phyloP scores from a whole-genome alignment of 805 yeast species.

The Limtongia smithiae region DNA sequence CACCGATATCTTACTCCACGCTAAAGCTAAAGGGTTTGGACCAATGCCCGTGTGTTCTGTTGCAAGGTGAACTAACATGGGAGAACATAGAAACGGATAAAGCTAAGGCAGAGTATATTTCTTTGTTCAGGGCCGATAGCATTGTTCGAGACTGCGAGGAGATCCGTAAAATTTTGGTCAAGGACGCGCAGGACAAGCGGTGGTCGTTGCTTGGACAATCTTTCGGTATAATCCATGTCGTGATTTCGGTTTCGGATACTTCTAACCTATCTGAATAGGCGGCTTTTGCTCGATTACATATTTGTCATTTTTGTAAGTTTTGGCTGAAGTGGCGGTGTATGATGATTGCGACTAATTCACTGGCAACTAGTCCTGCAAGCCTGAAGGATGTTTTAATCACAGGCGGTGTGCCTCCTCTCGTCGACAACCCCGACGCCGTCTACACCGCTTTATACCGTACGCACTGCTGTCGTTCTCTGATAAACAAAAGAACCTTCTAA shows the following conservation, averaged over 20 bases:
- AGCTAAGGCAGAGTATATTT: constrained; percentile 42
- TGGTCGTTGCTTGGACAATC: constrained; percentile 58
- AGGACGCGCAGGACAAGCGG: constrained; percentile 35
- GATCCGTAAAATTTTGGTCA: constrained; percentile 42
- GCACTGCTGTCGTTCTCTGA: background rate
- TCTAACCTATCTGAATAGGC: constrained; percentile 8
- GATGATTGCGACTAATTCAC: constrained; percentile 6
- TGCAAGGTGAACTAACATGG: background rate
- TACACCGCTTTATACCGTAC: constrained; percentile 46
- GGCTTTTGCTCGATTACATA: constrained; percentile 53
- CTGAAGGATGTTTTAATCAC: constrained; percentile 42
- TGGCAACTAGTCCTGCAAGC: constrained; percentile 16
- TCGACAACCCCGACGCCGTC: constrained; percentile 46
- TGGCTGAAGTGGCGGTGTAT: background rate
- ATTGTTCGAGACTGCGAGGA: constrained; percentile 46
- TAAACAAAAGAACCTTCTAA: too few species aligned
- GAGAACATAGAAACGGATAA: constrained; percentile 23
- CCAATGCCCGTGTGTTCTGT: too few species aligned
- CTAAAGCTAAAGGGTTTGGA: constrained; percentile 12
- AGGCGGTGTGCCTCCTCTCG: constrained; percentile 59
- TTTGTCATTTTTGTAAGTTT: constrained; percentile 40
- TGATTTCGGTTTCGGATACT: background rate
- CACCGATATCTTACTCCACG: constrained; percentile 42
- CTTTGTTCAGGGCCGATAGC: constrained; percentile 50
- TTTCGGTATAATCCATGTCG: constrained; percentile 38